These are phyloP conservation scores for Kwoniella newhampshirensis DNA, from an alignment of 768 basidiomycete genomes.

Conservation along the genomic window DNA sequence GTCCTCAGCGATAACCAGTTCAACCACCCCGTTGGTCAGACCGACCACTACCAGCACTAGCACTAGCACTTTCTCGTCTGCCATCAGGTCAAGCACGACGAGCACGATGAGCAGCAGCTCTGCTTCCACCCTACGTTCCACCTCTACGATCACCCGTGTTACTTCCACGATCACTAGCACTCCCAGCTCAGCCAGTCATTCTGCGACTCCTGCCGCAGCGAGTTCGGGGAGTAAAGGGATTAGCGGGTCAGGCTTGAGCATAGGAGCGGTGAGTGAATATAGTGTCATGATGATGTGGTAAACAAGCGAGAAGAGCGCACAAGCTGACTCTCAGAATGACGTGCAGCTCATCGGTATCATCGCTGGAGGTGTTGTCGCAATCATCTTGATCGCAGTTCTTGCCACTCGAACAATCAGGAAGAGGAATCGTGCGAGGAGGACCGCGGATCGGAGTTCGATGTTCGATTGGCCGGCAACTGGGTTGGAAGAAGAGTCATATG, in stretches of 20 bases:
- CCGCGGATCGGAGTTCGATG: slow-evolving; percentile 35
- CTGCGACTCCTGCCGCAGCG: slow-evolving; percentile 18
- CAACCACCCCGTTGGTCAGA: slow-evolving; percentile 15
- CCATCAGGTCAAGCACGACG: slow-evolving; percentile 15
- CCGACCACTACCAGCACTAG: slow-evolving; percentile 13
- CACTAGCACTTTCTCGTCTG: slow-evolving; percentile 9
- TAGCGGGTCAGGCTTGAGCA: slow-evolving; percentile 28
- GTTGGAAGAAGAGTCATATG: slow-evolving; percentile 41
- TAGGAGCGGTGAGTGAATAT: slow-evolving; percentile 41
- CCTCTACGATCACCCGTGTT: slow-evolving; percentile 1
- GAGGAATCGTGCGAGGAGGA: slow-evolving; percentile 29
- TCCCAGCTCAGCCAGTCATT: slow-evolving; percentile 6
- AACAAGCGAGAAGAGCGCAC: background rate
- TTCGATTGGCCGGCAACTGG: slow-evolving; percentile 41
- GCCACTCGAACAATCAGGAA: slow-evolving; percentile 40
- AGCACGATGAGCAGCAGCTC: slow-evolving; percentile 12
- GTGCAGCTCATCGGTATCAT: slow-evolving; percentile 44
- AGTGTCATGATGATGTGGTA: background rate
- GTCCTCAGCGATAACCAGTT: slow-evolving; percentile 13
- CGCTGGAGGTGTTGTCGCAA: slow-evolving; percentile 34
- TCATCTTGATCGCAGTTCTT: slow-evolving; percentile 33
- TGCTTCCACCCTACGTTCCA: background rate
- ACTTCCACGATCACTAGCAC: slow-evolving; percentile 10
- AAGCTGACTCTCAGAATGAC: background rate
- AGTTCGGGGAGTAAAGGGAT: slow-evolving; percentile 27